Evolutionary conservation across 2,329 filamentous ascomycete genomes (phyloP), one percentile per base, ranked within the genome.

Genomic region (Chrysoporthe puriensis): DNA sequence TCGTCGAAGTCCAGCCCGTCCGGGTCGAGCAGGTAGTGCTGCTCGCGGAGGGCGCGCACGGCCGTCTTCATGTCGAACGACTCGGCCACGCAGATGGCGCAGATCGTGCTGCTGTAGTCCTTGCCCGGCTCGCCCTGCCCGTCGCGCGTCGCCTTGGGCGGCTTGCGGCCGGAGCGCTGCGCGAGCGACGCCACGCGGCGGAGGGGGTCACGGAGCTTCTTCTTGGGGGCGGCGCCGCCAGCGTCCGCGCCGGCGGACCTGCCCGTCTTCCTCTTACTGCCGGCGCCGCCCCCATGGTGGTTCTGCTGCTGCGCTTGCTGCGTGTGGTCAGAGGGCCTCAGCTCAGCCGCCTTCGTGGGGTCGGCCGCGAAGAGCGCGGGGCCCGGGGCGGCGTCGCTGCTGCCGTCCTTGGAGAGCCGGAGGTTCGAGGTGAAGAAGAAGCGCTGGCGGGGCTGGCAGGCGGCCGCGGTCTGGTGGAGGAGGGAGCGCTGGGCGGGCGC

Each of bases 111-210:
- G 69, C 77, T 79, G 63, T 79, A 80, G 64, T 77, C 76, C 14
- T 74, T 75, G 43, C 68, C 68, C 21, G 73, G 72, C 9, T 71
- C 63, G 13, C 73, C 60, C 26, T 42, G 4, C 76, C 59, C 59
- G 75, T 74, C 68, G 71, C 75, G 34, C 57, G 46, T 81, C 81
- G 87, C 72, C 80, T 82, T 79, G 26, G 71, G 52, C 26, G 73
- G 73, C 63, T 76, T 75, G 63, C 81, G 73, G 44, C 74, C 80
- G n/a, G 81, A 78, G 70, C 84, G 84, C 75, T 97, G 93, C 21
- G 94, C 94, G 73, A 96, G 93, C 21, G 93, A 91, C 43, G 94
- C 93, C 14, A 97, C 93, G 68, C 94, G 87, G 66, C 95, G 89
- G 43, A 97, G 83, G 1, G 93, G 96, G 70, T 90, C 91, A 66